Evolutionary conservation across 805 yeast species (phyloP), one percentile per base, ranked within the genome.

Genomic region (Candida maesae): DNA sequence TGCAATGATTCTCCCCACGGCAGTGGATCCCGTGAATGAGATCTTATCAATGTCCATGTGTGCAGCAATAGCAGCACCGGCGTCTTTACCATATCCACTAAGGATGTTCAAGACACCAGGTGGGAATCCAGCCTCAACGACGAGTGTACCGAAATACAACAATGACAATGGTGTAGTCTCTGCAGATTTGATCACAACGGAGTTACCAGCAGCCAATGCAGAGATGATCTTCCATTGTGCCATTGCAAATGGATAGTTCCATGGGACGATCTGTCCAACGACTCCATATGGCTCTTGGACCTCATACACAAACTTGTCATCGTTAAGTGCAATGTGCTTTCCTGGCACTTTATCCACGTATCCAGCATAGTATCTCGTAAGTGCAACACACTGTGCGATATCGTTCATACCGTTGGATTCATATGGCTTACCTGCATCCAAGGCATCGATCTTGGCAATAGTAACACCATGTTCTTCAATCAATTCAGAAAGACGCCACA

Each of bases 191-290:
- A 83, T 68, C 42, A 84, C 80, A 50, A 80, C 69, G 30, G 84
- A 74, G 66, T 83, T 82, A 65, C 89, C 89, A 52, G 87, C 78
- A 36, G 85, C 84, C 52, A 83, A 65, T 40, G 86, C 87, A 42
- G 89, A 86, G 43, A 82, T 84, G 44, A 83, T 67, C 59, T 84
- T 84, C 91, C 91, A 84, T 28, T 83, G 66, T 61, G 81, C 76
- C 85, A 84, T 83, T 65, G 84, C 74, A 45, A 84, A 66, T 53
- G 93, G 93, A 74, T 84, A 84, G 61, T 84, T 84, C 90, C 90
- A 84, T 60, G 93, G 90, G 49, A 84, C 83, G 47, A 84, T 81
- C 64, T 81, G 86, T 45, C 89, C 90, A 65, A 86, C 81, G 27
- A 83, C 84, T 58, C 90, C 90, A 57, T 81, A 68, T 47, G 90